Evolutionary conservation across 2,329 filamentous ascomycete species (phyloP).

Genomic region (Phialemoniopsis sp.): DNA sequence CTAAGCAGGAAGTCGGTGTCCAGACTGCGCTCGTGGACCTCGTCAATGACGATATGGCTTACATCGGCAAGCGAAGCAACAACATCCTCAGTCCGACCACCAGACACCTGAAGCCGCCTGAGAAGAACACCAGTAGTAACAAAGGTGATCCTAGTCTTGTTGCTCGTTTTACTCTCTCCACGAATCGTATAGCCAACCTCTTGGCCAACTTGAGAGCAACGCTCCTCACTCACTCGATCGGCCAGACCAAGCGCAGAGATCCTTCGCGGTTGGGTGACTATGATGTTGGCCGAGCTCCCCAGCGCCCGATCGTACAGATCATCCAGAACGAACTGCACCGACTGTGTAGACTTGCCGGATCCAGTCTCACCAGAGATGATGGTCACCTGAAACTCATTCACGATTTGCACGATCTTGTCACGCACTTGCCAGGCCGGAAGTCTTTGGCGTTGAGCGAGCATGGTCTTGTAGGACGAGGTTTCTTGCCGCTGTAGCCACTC

Average conservation of each 20-base stretch:
- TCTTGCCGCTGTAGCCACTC: constrained; percentile 69
- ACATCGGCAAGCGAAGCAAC: constrained; percentile 80
- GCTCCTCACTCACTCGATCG: constrained; percentile 89
- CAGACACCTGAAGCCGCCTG: constrained; percentile 84
- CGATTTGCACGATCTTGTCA: constrained; percentile 70
- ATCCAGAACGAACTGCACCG: constrained; percentile 92
- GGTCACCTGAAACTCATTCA: constrained; percentile 77
- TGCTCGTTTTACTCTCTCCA: constrained; percentile 75
- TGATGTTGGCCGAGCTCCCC: constrained; percentile 78
- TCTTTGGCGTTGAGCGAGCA: constrained; percentile 67
- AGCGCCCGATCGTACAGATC: constrained; percentile 76
- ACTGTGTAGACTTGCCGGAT: constrained; percentile 95
- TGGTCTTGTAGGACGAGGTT: constrained; percentile 63
- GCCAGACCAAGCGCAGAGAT: constrained; percentile 93
- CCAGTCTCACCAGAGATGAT: constrained; percentile 98
- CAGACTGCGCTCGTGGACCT: constrained; percentile 91
- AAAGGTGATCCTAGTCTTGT: constrained; percentile 84
- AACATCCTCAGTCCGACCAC: constrained; percentile 74
- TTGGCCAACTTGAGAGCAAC: constrained; percentile 73
- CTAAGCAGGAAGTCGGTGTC: constrained; percentile 94
- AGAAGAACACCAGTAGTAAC: constrained; percentile 93
- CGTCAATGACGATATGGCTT: constrained; percentile 92
- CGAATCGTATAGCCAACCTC: constrained; percentile 92
- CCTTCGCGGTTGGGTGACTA: constrained; percentile 91
- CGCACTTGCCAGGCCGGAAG: constrained; percentile 86